Evolutionary conservation across 2,329 filamentous ascomycete species (phyloP).

Genomic region (Neophaeococcomyces aloes): DNA sequence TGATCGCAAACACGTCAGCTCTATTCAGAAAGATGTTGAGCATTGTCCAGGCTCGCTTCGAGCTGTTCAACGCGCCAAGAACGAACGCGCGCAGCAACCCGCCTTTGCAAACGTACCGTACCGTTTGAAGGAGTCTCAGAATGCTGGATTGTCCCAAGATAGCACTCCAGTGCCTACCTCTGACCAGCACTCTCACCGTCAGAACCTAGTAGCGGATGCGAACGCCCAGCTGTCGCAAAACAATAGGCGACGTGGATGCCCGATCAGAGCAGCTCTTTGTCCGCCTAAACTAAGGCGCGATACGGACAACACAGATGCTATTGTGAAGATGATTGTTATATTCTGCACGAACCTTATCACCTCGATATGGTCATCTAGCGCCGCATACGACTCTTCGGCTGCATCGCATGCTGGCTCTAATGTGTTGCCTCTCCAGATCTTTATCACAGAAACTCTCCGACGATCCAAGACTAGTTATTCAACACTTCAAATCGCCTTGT

Average conservation of each 20-base stretch:
- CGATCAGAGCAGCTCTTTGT: not conserved
- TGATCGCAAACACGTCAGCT: too few species aligned
- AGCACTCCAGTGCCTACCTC: too few species aligned
- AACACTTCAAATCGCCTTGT: conserved; percentile 89
- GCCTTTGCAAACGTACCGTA: too few species aligned
- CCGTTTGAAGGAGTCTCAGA: too few species aligned
- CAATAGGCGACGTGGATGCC: not conserved
- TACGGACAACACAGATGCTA: conserved; percentile 20
- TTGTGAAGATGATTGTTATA: conserved; percentile 41
- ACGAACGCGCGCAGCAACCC: too few species aligned
- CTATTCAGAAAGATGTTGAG: too few species aligned
- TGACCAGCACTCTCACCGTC: not conserved
- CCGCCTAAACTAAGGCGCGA: conserved; percentile 16
- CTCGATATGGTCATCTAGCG: conserved; percentile 90
- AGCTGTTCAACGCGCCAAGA: too few species aligned
- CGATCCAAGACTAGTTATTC: conserved; percentile 95
- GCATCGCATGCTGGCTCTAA: conserved; percentile 63
- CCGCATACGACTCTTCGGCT: conserved; percentile 34
- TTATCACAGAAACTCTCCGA: conserved; percentile 93
- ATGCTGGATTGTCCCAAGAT: too few species aligned
- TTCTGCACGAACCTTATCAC: conserved; percentile 95
- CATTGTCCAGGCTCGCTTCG: too few species aligned
- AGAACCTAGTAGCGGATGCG: not conserved
- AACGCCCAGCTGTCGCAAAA: not conserved
- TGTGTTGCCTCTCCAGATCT: conserved; percentile 81